Base-by-base conservation (phyloP, 116 monocot species). In the Zostera marina region DNA sequence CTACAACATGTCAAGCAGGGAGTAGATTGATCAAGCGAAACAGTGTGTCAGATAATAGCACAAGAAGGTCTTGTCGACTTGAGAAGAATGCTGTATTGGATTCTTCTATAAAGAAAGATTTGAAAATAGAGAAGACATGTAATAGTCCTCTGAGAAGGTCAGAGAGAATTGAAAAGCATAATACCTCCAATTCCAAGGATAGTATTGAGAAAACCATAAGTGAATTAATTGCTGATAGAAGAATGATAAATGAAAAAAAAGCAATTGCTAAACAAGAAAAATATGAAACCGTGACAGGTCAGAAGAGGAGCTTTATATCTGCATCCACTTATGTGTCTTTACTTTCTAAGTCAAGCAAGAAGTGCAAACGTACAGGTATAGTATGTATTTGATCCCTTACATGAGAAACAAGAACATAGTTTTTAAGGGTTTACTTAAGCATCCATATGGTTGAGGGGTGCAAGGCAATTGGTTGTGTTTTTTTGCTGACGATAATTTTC, bases 91-190 rank as follows among this genome's bases (percentile, higher is more conserved):
- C 15, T 11, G 5, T n/a, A 32, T 56, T 32, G 5, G 1, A 0
- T 15, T 26, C 14, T 32, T 38, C 32, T 10, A 12, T 32, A 38
- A 56, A 56, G 32, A 56, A 38, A n/a, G 26, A 56, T 15, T 11
- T 56, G 56, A 12, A 38, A n/a, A n/a, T 14, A 56, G 56, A 39
- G 26, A 56, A 38, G 32, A 32, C 14, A 56, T 12, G 26, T n/a
- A 0, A 13, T 12, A 38, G 11, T 32, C 56, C 56, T 13, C 39
- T 39, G n/a, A 56, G 56, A 56, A 56, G 56, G 26, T 56, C 56
- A 6, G 56, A 26, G 56, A 56, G 56, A 56, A 56, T 56, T 14
- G n/a, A 38, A 5, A 22, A 23, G 53, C 56, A 40, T 56, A 48
- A 19, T 12, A 54, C 8, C 24, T 54, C 22, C 22, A 54, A 32